A percentile compares a stretch with the other conserved stretches of the same genome.
Conservation (phyloP, 306 rosid genomes). For the Abrus pulchellus region DNA sequence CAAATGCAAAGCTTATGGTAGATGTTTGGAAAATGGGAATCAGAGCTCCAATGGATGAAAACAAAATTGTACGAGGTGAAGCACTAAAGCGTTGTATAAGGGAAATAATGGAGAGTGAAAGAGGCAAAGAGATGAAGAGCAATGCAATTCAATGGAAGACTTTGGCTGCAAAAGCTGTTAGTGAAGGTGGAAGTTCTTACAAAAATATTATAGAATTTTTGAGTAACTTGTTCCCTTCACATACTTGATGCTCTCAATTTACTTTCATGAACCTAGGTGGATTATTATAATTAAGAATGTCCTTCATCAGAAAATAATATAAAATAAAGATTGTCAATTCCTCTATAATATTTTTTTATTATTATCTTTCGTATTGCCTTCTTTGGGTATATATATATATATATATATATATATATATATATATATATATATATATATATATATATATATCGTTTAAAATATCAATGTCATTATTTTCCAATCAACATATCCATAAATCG, state of each 20-base stretch:
- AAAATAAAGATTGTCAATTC: not conserved
- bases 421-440: too few relatives aligned
- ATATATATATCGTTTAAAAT: too few relatives aligned
- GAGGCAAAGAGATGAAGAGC: constrained; percentile 29
- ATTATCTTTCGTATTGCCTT: not conserved
- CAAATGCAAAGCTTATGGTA: constrained; percentile 19
- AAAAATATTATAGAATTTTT: constrained; percentile 14
- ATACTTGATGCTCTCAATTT: not conserved
- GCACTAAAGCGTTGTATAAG: constrained; percentile 11
- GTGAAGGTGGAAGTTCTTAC: constrained; percentile 28
- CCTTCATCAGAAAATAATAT: not conserved
- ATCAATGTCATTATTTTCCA: too few relatives aligned
- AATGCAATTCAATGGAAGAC: constrained; percentile 17
- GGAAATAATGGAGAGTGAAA: constrained; percentile 23
- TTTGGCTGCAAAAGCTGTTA: not conserved
- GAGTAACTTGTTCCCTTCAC: constrained; percentile 5
- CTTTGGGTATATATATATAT: too few relatives aligned
- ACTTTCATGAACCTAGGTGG: not conserved
- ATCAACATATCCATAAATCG: too few relatives aligned
- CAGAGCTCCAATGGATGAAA: constrained; percentile 11
- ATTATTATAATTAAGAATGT: not conserved
- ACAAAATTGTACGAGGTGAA: constrained; percentile 4
- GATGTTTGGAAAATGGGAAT: constrained; percentile 47
- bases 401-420: too few relatives aligned
- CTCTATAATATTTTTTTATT: not conserved